Evolutionary conservation across 345 rosid species (phyloP).

Genomic region (Hevea brasiliensis): DNA sequence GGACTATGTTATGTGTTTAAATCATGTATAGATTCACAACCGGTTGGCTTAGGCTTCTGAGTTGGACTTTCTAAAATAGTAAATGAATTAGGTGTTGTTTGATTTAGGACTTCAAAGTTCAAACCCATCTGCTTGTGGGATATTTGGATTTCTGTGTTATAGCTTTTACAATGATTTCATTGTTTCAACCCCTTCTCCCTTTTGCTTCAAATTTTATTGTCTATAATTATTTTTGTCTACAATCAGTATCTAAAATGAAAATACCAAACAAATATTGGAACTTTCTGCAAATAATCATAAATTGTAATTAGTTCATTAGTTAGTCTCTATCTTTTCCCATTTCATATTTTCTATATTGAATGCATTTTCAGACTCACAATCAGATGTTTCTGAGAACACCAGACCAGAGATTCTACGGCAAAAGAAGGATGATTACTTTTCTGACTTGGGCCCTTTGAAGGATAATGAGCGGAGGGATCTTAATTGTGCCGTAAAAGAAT

Average conservation of each 20-base stretch:
- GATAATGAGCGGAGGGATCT: constrained; percentile 80
- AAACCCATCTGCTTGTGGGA: not conserved
- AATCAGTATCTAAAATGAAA: not conserved
- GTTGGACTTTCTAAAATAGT: not conserved
- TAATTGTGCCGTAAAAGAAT: constrained; percentile 93
- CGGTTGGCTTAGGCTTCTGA: not conserved
- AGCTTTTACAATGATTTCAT: not conserved
- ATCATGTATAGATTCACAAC: not conserved
- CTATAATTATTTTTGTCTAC: constrained; percentile 4
- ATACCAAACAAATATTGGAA: constrained; percentile 4
- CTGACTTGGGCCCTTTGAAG: constrained; percentile 84
- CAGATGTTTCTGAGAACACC: constrained; percentile 37
- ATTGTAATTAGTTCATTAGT: not conserved
- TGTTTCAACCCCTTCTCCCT: not conserved
- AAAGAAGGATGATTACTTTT: constrained; percentile 54
- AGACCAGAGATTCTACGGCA: constrained; percentile 52
- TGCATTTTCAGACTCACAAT: constrained; percentile 49
- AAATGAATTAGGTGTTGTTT: not conserved
- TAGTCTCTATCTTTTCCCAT: not conserved
- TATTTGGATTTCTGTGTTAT: not conserved
- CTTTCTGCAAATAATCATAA: not conserved
- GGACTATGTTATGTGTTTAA: not conserved
- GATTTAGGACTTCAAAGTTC: not conserved
- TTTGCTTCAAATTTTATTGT: not conserved
- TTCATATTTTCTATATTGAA: constrained; percentile 9